phyloP scores from a whole-genome alignment of 2,329 filamentous ascomycete genomes.

The Diaporthe citrichinensis region DNA sequence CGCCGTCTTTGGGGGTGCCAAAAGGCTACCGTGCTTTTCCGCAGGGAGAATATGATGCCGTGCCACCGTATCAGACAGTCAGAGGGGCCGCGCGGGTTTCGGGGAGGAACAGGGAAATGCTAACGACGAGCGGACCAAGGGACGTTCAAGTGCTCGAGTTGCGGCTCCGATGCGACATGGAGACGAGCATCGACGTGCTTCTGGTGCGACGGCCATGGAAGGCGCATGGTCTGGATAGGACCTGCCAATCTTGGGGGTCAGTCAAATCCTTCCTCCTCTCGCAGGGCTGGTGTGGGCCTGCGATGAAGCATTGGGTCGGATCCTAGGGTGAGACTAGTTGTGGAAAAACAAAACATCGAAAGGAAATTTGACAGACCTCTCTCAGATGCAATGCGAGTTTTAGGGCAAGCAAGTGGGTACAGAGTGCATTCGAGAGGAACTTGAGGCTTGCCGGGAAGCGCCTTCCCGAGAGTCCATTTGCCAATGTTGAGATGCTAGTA shows the following conservation, averaged over 20 bases:
- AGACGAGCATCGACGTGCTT: too few species aligned
- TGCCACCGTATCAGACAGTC: slow-evolving; percentile 11
- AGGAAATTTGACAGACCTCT: background rate
- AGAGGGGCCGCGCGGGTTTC: background rate
- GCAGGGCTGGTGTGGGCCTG: background rate
- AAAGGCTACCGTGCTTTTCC: background rate
- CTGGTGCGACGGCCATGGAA: background rate
- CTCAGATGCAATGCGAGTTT: background rate
- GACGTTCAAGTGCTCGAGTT: background rate
- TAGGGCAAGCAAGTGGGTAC: background rate
- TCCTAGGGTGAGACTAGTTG: too few species aligned
- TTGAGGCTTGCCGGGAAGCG: background rate
- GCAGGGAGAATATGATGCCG: background rate
- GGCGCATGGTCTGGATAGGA: background rate
- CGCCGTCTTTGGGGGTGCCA: background rate
- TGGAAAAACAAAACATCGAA: background rate
- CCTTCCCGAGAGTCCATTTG: background rate
- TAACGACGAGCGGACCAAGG: background rate
- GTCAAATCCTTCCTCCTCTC: background rate
- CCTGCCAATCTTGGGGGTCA: background rate
- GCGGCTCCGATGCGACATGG: background rate
- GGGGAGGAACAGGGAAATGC: background rate
- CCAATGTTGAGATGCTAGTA: background rate
- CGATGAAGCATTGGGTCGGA: too few species aligned
- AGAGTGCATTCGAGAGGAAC: background rate